Evolutionary conservation across 139 green algal genomes (phyloP).

Genomic region (Trebouxia sp.): DNA sequence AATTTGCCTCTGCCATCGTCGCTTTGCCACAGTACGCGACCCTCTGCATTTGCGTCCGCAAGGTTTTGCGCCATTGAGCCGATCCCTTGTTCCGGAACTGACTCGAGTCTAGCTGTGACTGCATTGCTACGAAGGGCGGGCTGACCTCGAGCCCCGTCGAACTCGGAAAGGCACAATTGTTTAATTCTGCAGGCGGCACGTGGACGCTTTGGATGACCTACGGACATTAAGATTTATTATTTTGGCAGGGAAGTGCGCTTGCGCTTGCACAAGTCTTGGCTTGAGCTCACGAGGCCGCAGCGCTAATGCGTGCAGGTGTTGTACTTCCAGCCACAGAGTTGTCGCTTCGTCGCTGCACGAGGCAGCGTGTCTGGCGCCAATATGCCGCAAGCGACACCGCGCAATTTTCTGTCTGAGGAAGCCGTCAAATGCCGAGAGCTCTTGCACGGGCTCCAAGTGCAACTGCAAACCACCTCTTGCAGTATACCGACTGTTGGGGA

Average conservation of each 20-base stretch:
- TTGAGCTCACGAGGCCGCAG: too few species aligned
- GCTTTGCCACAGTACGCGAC: background rate
- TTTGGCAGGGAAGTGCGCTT: too few species aligned
- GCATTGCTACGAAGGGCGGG: too few species aligned
- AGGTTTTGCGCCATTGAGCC: background rate
- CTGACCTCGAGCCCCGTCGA: too few species aligned
- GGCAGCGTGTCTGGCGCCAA: background rate
- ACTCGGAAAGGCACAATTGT: too few species aligned
- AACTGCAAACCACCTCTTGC: background rate
- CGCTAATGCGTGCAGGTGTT: too few species aligned
- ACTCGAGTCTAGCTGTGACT: background rate
- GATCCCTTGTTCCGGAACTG: background rate
- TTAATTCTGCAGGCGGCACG: too few species aligned
- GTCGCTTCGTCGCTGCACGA: background rate
- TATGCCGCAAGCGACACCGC: background rate
- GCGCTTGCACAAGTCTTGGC: too few species aligned
- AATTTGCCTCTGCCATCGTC: background rate
- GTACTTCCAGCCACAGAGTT: too few species aligned
- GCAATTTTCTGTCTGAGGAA: background rate
- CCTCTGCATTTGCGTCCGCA: background rate
- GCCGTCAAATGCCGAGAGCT: background rate
- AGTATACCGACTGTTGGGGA: background rate
- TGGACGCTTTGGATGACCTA: too few species aligned
- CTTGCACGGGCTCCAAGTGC: background rate
- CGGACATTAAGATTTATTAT: too few species aligned